Base-by-base conservation (phyloP, 2,329 filamentous ascomycete species). In the Epichloe baconii region DNA sequence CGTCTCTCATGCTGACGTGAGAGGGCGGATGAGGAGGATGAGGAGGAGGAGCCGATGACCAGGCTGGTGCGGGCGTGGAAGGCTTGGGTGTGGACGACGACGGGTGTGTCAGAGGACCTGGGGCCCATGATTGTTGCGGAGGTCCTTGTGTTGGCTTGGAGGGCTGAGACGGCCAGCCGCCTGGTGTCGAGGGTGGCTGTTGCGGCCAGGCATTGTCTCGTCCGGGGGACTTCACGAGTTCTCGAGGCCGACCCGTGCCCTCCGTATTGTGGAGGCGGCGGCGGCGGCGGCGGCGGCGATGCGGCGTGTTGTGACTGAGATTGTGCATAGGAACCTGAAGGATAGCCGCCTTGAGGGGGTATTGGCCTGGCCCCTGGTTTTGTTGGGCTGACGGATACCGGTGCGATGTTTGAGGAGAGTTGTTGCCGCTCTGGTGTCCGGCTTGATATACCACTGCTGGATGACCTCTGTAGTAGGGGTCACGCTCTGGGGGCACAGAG, bases 211-310 rank as follows among this genome's bases (percentile, higher is more conserved):
- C 56, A 37, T 58, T 61, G 34, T 68, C 66, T 44, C 64, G 63
- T 42, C 70, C 68, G 62, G 52, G 61, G 59, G 15, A 63, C 55
- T 44, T 78, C 75, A 19, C 74, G 70, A 11, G 68, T 64, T 31
- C 72, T 68, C 12, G 72, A 60, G 14, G 66, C 61, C 21, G 70
- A 58, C n/a, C 68, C 66, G 58, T 80, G 76, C 10, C 68, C 62
- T 11, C 68, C 62, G 0, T 71, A 66, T 52, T 80, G 36, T 26
- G 35, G 14, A 23, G 36, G 15, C 8, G 23, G n/a, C 31, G 74
- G 71, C n/a, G 74, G 70, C 21, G 21, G 21, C n/a, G 77, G 72
- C 23, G 23, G 21, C n/a, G 77, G 72, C 6, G 76, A 75, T n/a
- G 71, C 69, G 21, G 68, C 67, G 56, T 72, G 72, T 3, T 64